A percentile compares a stretch with the other conserved stretches of the same genome.
Conservation (phyloP, 2,329 filamentous ascomycete species). For the Chaetomium olivaceum region DNA sequence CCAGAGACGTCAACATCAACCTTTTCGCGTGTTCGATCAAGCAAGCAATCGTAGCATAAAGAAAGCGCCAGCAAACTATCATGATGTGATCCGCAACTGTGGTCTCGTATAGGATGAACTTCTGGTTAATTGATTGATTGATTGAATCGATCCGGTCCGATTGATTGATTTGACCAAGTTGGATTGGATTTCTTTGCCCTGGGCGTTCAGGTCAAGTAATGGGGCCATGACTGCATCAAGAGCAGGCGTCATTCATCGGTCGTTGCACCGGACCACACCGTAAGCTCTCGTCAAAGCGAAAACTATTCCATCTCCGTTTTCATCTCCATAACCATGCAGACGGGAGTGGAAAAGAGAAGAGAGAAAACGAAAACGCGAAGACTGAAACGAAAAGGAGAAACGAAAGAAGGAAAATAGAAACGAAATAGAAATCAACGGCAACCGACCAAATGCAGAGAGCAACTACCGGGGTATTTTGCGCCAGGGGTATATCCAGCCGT, state of each 20-base stretch:
- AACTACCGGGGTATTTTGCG: slow-evolving; percentile 57
- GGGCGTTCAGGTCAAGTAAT: neutral
- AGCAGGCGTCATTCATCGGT: neutral
- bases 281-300: neutral
- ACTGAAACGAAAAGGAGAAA: neutral
- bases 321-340: neutral
- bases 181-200: neutral
- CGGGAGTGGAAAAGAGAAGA: neutral
- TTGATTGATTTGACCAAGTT: neutral
- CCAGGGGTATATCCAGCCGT: slow-evolving; percentile 66
- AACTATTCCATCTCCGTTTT: neutral
- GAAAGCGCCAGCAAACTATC: too few relatives aligned
- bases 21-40: too few relatives aligned
- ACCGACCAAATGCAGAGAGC: slow-evolving; percentile 51
- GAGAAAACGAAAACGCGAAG: neutral
- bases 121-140: neutral
- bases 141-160: neutral
- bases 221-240: slow-evolving; percentile 13
- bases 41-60: too few relatives aligned
- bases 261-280: neutral
- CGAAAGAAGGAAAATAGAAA: slow-evolving; percentile 20
- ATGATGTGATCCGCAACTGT: too few relatives aligned
- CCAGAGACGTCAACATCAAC: neutral
- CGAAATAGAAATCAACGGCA: slow-evolving; percentile 39
- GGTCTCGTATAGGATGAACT: neutral